A percentile compares a stretch with the other conserved stretches of the same genome.
Evolutionary conservation across 164 flowering plant species (phyloP).

Genomic region (Platanus orientalis): DNA sequence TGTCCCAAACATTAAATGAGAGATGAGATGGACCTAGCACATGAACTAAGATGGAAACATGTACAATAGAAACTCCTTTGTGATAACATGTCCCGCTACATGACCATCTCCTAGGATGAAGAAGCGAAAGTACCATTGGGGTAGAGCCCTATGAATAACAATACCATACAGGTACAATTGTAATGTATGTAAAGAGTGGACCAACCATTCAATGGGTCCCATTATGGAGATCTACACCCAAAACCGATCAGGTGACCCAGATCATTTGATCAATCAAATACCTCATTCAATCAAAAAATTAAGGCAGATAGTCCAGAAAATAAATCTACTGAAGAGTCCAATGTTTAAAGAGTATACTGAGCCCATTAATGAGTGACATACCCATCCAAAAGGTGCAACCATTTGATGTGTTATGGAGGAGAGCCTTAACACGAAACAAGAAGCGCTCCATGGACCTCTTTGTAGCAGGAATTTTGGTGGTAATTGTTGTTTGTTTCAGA

Average conservation of each 20-base stretch:
- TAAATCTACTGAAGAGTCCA: neutral
- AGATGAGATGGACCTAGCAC: too few species aligned
- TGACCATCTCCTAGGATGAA: neutral
- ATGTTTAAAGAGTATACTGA: neutral
- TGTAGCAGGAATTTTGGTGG: conserved; percentile 74
- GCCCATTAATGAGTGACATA: conserved; percentile 18
- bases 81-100: neutral
- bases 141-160: neutral
- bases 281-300: too few species aligned
- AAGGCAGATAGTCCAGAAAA: neutral
- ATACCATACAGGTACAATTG: neutral
- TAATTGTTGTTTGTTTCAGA: conserved; percentile 55
- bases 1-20: neutral
- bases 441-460: conserved; percentile 89
- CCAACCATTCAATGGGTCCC: neutral
- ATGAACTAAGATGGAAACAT: neutral
- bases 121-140: neutral
- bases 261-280: too few species aligned
- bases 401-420: conserved; percentile 57
- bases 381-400: conserved; percentile 87
- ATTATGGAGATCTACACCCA: neutral
- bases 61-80: neutral
- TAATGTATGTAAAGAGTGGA: too few species aligned
- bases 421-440: conserved; percentile 77
- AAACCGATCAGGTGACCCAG: neutral